Evolutionary conservation across 2,329 filamentous ascomycete species (phyloP).

Genomic region (Ophiostoma perfectum): DNA sequence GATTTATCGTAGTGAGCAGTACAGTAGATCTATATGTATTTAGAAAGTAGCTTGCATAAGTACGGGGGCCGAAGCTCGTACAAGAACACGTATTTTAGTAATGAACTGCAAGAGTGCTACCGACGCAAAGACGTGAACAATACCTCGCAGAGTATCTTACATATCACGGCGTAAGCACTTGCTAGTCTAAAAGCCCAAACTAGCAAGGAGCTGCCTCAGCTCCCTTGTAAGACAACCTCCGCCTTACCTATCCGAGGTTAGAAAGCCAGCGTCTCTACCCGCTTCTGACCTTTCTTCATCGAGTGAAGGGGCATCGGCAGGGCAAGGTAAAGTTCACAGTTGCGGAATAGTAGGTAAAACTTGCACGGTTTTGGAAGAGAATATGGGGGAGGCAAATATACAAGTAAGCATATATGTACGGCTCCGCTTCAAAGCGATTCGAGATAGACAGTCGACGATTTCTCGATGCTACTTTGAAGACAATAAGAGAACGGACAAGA

Average conservation of each 20-base stretch:
- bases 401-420: neutral
- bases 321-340: neutral
- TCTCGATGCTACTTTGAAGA: neutral
- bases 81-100: no score
- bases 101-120: no score
- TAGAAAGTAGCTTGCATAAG: no score
- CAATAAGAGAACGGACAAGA: neutral
- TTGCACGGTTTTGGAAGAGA: slow-evolving; percentile 4
- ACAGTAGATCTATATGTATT: no score
- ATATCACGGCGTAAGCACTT: neutral
- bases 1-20: no score
- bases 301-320: slow-evolving; percentile 25
- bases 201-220: neutral
- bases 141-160: neutral
- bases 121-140: neutral
- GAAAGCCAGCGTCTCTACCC: slow-evolving; percentile 25
- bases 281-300: slow-evolving; percentile 26
- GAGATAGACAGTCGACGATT: neutral
- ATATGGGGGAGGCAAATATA: slow-evolving; percentile 14
- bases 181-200: neutral
- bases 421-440: neutral
- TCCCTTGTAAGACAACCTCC: neutral
- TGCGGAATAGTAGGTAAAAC: neutral
- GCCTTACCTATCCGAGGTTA: slow-evolving; percentile 26
- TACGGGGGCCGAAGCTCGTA: no score